Conservation (phyloP, 169 alveolate genomes). For the Theileria sp. region DNA sequence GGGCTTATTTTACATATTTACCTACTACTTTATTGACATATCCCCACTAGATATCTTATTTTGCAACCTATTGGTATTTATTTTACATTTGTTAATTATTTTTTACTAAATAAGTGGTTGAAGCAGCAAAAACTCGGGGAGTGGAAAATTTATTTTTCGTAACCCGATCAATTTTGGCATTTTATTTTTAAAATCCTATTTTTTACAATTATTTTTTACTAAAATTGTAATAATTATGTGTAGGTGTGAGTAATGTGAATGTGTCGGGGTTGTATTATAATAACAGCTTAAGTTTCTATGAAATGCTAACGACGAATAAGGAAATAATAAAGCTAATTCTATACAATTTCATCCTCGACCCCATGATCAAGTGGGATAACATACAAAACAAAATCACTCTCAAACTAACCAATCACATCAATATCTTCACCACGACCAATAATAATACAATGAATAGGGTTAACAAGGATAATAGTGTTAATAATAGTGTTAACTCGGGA, state of each 20-base stretch:
- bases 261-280: slow-evolving; percentile 56
- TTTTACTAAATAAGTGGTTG: not conserved
- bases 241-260: slow-evolving; percentile 44
- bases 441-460: slow-evolving; percentile 67
- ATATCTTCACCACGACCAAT: not conserved
- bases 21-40: too few relatives aligned
- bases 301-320: slow-evolving; percentile 44
- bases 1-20: too few relatives aligned
- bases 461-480: slow-evolving; percentile 50
- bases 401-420: not conserved
- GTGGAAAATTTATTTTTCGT: too few relatives aligned
- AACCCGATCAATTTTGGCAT: too few relatives aligned
- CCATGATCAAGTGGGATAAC: slow-evolving; percentile 87
- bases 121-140: too few relatives aligned
- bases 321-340: slow-evolving; percentile 57
- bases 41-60: too few relatives aligned
- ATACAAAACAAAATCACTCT: slow-evolving; percentile 23
- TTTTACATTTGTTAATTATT: not conserved
- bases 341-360: slow-evolving; percentile 90
- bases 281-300: slow-evolving; percentile 59
- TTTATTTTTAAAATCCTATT: too few relatives aligned
- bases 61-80: slow-evolving; percentile 27
- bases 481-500: slow-evolving; percentile 80
- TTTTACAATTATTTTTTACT: too few relatives aligned
- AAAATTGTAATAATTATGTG: not conserved